Percentiles rank a stretch among this genome's conserved stretches.
Evolutionary conservation across 768 basidiomycete species (phyloP).

Genomic region (Termitomyces sp.): DNA sequence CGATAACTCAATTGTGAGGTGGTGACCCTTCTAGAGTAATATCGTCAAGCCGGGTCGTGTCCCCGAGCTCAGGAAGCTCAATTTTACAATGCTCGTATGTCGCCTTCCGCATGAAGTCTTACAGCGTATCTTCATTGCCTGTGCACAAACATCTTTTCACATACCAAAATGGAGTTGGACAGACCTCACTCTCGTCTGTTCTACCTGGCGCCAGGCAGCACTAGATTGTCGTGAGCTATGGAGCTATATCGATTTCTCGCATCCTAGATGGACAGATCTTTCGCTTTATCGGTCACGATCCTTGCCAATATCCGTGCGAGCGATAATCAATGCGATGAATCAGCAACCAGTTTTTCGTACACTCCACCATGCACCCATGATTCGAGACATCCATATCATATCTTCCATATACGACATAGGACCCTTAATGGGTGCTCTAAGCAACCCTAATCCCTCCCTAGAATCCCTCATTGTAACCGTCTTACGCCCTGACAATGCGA

Average conservation of each 20-base stretch:
- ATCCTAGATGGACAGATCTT: constrained; percentile 29
- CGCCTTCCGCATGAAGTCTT: constrained; percentile 28
- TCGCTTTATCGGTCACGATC: constrained; percentile 30
- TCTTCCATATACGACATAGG: constrained; percentile 32
- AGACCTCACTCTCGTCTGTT: constrained; percentile 33
- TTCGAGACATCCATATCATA: constrained; percentile 31
- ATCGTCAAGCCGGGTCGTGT: constrained; percentile 12
- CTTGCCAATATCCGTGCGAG: constrained; percentile 29
- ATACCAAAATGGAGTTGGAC: constrained; percentile 33
- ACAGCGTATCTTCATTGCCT: constrained; percentile 27
- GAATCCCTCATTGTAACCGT: constrained; percentile 33
- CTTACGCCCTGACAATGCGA: constrained; percentile 16
- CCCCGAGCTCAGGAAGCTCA: constrained; percentile 15
- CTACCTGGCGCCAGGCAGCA: constrained; percentile 32
- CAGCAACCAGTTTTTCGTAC: constrained; percentile 28
- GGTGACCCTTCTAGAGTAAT: constrained; percentile 8
- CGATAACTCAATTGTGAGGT: background rate
- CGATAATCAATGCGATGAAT: constrained; percentile 28
- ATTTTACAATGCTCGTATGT: constrained; percentile 10
- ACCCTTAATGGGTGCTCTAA: constrained; percentile 30
- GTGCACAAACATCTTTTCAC: constrained; percentile 20
- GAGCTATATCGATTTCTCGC: constrained; percentile 37
- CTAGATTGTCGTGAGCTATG: constrained; percentile 31
- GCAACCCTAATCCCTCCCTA: constrained; percentile 32
- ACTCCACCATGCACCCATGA: constrained; percentile 32